Base-by-base conservation (phyloP, 2,329 filamentous ascomycete genomes). In the Trichoderma polysporum region DNA sequence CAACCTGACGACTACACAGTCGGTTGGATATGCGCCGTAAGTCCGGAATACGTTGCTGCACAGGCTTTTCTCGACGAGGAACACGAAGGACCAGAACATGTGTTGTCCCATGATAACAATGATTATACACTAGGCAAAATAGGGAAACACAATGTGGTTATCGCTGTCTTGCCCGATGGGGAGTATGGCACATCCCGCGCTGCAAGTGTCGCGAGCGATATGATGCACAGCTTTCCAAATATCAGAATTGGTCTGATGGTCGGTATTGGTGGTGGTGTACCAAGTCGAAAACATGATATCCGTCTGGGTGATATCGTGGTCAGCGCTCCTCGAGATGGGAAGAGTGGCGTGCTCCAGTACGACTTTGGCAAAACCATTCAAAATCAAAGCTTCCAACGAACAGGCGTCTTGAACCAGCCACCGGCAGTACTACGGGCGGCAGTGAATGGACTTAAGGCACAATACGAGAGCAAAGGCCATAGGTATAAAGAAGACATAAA, bases 221-320 rank as follows among this genome's bases (percentile, higher is more conserved):
- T 78, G 71, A 50, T 73, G 1, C 70, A 64, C 4, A 78, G 71
- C 60, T 79, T 77, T 49, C 72, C 72, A 0, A 71, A 74, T 5
- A 49, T 80, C 7, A 61, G 70, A 9, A 67, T 78, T 6, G 73
- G 73, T 1, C 57, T 64, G 4, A 25, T 64, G 60, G 60, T 64
- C 4, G 60, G 60, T 4, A 64, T 64, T n/a, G 60, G 73, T 0
- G 77, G 77, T 4, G 78, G 77, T 3, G 76, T 73, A 0, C 79
- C 79, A 64, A 81, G 68, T 49, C 0, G 3, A 1, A 66, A 73
- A 7, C 67, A 76, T 25, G 77, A 80, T 15, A 74, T 81, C 1
- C 74, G 78, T 4, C 70, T 74, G 0, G 74, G 74, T 1, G 72
- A 75, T 41, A 33, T 75, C 1, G 70, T 74, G 0, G 71, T 74